Percentiles rank a stretch among this genome's conserved stretches.
These are phyloP conservation scores for Pythium volutum DNA, from an alignment of 352 stramenopile genomes.

Conservation along the genomic window DNA sequence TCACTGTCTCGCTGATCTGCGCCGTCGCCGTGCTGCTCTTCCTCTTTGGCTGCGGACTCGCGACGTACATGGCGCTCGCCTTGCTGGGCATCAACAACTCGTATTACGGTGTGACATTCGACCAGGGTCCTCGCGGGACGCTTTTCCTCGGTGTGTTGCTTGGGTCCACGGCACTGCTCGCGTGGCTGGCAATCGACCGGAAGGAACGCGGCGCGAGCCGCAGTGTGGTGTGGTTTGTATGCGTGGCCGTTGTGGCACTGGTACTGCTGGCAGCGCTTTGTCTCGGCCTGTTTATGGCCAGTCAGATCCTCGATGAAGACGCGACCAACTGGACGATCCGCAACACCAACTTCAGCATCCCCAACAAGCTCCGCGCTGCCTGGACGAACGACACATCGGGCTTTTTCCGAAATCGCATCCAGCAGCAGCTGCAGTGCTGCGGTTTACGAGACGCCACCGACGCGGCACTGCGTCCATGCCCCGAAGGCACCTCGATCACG, in stretches of 20 bases:
- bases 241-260: conserved; percentile 37
- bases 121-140: conserved; percentile 40
- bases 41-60: conserved; percentile 40
- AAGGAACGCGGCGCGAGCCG: conserved; percentile 23
- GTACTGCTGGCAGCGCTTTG: conserved; percentile 40
- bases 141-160: conserved; percentile 35
- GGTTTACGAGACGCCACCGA: conserved; percentile 50
- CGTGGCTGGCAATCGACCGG: conserved; percentile 53
- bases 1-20: conserved; percentile 40
- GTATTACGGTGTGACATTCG: conserved; percentile 51
- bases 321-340: conserved; percentile 68
- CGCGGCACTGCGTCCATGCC: conserved; percentile 50
- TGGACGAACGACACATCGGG: conserved; percentile 42
- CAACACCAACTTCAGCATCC: conserved; percentile 66
- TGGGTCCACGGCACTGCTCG: conserved; percentile 36
- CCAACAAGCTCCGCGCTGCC: conserved; percentile 36
- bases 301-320: conserved; percentile 48
- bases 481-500: conserved; percentile 35
- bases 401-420: conserved; percentile 45
- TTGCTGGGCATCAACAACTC: conserved; percentile 44
- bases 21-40: conserved; percentile 34
- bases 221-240: conserved; percentile 33
- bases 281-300: conserved; percentile 57
- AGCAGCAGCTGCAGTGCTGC: conserved; percentile 71
- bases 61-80: conserved; percentile 53